Evolutionary conservation across 1,284 basidiomycete genomes (phyloP).

Genomic region (Ganoderma boninense): DNA sequence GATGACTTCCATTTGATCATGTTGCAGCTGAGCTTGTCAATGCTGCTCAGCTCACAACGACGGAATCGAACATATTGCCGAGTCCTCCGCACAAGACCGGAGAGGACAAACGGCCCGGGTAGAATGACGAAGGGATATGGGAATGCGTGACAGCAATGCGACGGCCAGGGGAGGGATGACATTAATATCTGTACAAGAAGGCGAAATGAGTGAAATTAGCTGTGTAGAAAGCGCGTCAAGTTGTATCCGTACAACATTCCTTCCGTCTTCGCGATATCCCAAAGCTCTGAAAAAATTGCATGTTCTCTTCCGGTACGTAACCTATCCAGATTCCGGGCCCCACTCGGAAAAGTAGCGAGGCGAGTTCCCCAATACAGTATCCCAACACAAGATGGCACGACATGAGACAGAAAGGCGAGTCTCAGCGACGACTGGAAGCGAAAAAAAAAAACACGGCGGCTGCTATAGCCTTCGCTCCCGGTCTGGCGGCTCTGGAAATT

Average conservation of each 20-base stretch:
- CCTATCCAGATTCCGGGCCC: not conserved
- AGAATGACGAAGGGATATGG: not conserved
- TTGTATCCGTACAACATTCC: constrained; percentile 14
- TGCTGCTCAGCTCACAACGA: not conserved
- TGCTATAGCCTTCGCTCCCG: not conserved
- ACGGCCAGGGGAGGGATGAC: not conserved
- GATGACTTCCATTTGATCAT: not conserved
- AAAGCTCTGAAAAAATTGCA: not conserved
- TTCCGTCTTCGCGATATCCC: not conserved
- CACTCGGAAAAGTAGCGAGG: not conserved
- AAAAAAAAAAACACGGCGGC: not conserved
- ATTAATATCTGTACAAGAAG: constrained; percentile 3
- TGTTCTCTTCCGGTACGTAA: not conserved
- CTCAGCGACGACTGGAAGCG: not conserved
- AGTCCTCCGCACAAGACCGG: not conserved
- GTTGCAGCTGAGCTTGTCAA: not conserved
- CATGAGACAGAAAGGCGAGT: not conserved
- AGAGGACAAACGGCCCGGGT: not conserved
- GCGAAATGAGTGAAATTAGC: not conserved
- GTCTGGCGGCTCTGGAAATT: constrained; percentile 26
- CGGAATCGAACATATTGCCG: not conserved
- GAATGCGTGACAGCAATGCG: constrained; percentile 8
- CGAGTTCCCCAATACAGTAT: not conserved
- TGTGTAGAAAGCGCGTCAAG: not conserved
- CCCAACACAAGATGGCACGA: not conserved